Percentiles rank a stretch among this genome's conserved stretches.
Conservation (phyloP, 2,329 filamentous ascomycete species). For the Cyclaneusma minus region DNA sequence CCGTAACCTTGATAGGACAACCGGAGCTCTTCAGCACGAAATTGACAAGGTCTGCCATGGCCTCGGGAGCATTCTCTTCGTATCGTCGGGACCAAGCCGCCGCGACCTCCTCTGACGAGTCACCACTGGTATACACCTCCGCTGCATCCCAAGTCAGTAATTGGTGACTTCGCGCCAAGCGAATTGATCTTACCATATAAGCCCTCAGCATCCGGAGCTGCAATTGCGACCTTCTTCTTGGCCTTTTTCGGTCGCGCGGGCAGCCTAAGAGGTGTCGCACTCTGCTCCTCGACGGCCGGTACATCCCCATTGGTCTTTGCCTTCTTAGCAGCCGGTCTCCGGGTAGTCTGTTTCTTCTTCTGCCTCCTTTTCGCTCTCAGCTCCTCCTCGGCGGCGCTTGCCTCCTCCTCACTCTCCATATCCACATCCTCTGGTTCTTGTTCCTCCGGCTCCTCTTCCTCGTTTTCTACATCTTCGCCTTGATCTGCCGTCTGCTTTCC, state of each 20-base stretch:
- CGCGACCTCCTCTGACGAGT: conserved; percentile 38
- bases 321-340: conserved; percentile 47
- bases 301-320: conserved; percentile 46
- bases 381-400: conserved; percentile 30
- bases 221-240: conserved; percentile 28
- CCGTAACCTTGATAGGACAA: conserved; percentile 62
- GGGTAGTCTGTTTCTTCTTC: conserved; percentile 21
- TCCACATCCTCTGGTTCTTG: conserved; percentile 27
- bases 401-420: conserved; percentile 22
- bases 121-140: conserved; percentile 46
- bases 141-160: conserved; percentile 25
- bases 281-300: conserved; percentile 39
- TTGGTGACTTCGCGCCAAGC: conserved; percentile 4
- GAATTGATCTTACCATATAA: conserved; percentile 14
- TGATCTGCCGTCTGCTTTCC: conserved; percentile 24
- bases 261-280: conserved; percentile 30
- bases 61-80: conserved; percentile 33
- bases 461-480: conserved; percentile 30
- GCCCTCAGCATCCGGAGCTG: conserved; percentile 14
- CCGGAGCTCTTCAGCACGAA: conserved; percentile 59
- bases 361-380: conserved; percentile 19
- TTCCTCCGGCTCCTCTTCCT: conserved; percentile 29
- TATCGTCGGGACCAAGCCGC: conserved; percentile 45
- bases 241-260: conserved; percentile 16
- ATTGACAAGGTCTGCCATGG: conserved; percentile 48